Evolutionary conservation across 352 stramenopile genomes (phyloP).

Genomic region (Phytophthora ramorum): DNA sequence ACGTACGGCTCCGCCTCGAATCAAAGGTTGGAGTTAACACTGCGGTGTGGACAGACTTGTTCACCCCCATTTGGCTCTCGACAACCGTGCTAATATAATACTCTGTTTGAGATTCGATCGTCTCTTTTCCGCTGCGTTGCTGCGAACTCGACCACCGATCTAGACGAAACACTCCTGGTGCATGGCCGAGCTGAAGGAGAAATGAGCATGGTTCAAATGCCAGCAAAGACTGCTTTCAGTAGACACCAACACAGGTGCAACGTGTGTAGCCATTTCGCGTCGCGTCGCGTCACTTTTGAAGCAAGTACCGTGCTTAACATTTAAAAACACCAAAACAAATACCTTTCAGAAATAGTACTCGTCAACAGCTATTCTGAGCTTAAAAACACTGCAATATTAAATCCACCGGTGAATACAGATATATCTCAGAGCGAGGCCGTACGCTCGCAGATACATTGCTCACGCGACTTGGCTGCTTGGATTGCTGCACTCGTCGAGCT

Average conservation of each 20-base stretch:
- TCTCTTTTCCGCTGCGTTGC: too few species aligned
- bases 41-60: neutral
- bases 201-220: too few species aligned
- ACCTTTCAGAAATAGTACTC: neutral
- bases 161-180: neutral
- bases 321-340: neutral
- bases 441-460: conserved; percentile 3
- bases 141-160: neutral
- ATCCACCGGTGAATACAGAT: neutral
- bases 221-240: too few species aligned
- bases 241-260: neutral
- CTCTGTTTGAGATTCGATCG: too few species aligned
- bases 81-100: neutral
- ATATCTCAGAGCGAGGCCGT: neutral
- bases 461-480: conserved; percentile 3
- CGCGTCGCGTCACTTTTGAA: conserved; percentile 1
- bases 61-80: too few species aligned
- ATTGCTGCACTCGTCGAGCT: conserved; percentile 3
- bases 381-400: neutral
- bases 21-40: neutral
- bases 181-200: too few species aligned
- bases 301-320: neutral
- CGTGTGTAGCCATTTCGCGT: neutral
- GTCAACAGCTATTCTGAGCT: too few species aligned
- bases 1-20: neutral